A percentile compares a stretch with the other conserved stretches of the same genome.
Evolutionary conservation across 345 rosid genomes (phyloP).

Genomic region (Eucalyptus curtisii): DNA sequence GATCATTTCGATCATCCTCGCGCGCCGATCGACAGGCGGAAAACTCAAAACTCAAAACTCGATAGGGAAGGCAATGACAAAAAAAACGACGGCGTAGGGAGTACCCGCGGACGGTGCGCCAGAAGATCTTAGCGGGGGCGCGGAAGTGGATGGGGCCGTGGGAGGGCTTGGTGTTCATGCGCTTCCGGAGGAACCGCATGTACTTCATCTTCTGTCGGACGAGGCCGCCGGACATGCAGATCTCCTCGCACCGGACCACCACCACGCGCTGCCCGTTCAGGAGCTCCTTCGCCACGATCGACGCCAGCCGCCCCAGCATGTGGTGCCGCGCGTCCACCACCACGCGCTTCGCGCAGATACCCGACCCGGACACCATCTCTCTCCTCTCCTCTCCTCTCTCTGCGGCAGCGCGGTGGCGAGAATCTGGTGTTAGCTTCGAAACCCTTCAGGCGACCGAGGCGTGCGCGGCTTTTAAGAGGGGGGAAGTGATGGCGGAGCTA

Average conservation of each 20-base stretch:
- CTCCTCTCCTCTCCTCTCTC: background rate
- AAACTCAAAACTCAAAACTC: background rate
- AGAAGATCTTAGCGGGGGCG: conserved; percentile 84
- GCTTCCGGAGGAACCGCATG: conserved; percentile 77
- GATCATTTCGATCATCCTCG: background rate
- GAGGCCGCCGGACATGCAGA: conserved; percentile 76
- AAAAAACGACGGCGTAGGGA: background rate
- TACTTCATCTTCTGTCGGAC: conserved; percentile 94
- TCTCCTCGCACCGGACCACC: conserved; percentile 79
- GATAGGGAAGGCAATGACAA: too few species aligned
- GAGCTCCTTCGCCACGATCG: conserved; percentile 68
- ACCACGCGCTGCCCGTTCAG: conserved; percentile 77
- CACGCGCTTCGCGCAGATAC: conserved; percentile 54
- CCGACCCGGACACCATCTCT: conserved; percentile 79
- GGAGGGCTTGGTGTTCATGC: conserved; percentile 94
- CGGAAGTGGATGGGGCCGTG: conserved; percentile 94
- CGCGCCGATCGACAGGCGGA: background rate
- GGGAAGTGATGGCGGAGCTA: background rate
- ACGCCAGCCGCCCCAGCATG: conserved; percentile 66
- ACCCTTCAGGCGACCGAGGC: background rate
- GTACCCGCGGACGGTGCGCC: conserved; percentile 84
- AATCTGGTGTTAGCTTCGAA: background rate
- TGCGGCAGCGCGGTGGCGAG: background rate
- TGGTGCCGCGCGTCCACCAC: conserved; percentile 85
- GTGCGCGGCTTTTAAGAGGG: background rate